Base-by-base conservation (phyloP, 805 yeast genomes). In the Lachancea nothofagi region DNA sequence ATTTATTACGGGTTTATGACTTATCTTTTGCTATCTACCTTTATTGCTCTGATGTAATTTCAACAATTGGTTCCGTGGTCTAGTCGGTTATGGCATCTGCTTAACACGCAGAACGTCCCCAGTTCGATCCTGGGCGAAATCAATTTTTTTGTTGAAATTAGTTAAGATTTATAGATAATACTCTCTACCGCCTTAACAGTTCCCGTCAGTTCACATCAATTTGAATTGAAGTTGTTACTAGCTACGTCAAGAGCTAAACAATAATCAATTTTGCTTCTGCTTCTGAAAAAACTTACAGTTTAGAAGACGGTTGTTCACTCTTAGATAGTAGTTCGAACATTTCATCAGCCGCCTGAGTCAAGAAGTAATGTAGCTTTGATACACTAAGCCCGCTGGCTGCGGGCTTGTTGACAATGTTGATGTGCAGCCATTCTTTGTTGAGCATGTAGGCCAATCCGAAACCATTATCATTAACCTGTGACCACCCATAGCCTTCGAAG, bases 51-150 rank as follows among this genome's bases (percentile, higher is more conserved):
- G 14, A 9, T 23, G 12, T 8, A 23, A 29, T 21, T 15, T 20
- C n/a, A n/a, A 21, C 21, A 14, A 14, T 22, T 64, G 93, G 93
- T 80, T 80, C 78, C 81, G 88, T 88, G 96, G 97, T 88, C 96
- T 88, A 88, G 96, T 88, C 70, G 96, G 96, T 88, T 79, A 89
- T 89, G 96, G 95, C 96, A 84, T 85, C 93, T 88, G 96, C 96
- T 86, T 88, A 87, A 89, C 97, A 89, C 97, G 96, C 96, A 87
- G 93, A 85, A 85, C 89, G 97, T 90, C 97, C 96, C 97, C 96
- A 88, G 97, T 90, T 90, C 97, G 96, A 90, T 87, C 97, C 97
- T 89, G 97, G 97, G 97, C 89, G 83, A 80, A 86, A 83, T 87
- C 96, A 88, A 52, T 59, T 61, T 59, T 69, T 66, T 57, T 53